Base-by-base conservation (phyloP, 192 early-diverging fungal species). In the Jimgerdemannia flammicorona region DNA sequence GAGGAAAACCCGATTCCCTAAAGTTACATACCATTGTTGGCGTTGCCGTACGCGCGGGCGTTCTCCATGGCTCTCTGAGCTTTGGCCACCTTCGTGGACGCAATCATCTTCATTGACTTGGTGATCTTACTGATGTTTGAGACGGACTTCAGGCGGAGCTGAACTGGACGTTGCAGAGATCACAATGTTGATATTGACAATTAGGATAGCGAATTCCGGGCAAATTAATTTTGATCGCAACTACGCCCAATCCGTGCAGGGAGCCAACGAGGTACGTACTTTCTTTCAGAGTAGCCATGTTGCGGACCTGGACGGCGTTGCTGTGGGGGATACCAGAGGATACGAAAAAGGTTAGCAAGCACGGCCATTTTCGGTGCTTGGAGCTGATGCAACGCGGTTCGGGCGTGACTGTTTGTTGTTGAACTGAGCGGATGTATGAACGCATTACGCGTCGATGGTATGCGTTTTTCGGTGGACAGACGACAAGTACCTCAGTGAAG, bases 21-120 rank as follows among this genome's bases (percentile, higher is more conserved):
- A 7, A 76, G 2, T 43, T 72, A 75, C 85, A 70, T 83, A 94
- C 94, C 87, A 71, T 78, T 81, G 20, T 85, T 88, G 73, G 92
- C 74, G 65, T 74, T 20, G 69, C 92, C 92, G 77, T 94, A 97
- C 54, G 82, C 80, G 71, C 95, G 93, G 42, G 95, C 97, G 72
- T 86, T 82, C 80, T 95, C 92, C 96, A 97, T 97, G 78, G 85
- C 87, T 72, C 91, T 89, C 88, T 97, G 94, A 43, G 96, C 93
- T 85, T 91, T 93, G 80, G 87, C 82, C 80, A 97, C 94, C 90
- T 99, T 99, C 85, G 97, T 99, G 63, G 98, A 98, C 59, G 98
- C 96, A 97, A 99, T 99, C 96, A 99, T 98, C 91, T 99, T 99
- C 97, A 99, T 99, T 66, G 97, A 98, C 86, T 97, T 97, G 70